phyloP scores from a whole-genome alignment of 768 basidiomycete species.

The Pleurotus ostreatus region DNA sequence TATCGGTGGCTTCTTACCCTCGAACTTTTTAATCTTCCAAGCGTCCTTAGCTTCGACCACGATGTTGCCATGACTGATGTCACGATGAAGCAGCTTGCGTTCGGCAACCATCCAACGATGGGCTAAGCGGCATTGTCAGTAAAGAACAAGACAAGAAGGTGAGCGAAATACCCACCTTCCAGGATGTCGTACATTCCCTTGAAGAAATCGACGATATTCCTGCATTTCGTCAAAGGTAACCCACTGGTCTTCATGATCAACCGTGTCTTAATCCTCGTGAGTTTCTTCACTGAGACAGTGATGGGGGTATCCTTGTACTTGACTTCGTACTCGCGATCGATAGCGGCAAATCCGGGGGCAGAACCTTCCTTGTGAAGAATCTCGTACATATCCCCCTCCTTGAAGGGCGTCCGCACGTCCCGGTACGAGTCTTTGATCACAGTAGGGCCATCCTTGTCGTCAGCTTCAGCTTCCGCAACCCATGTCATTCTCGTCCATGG shows the following conservation, averaged over 20 bases:
- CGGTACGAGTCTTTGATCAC: slow-evolving; percentile 5
- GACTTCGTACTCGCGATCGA: neutral
- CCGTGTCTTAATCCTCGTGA: neutral
- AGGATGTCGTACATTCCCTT: slow-evolving; percentile 7
- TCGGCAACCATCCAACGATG: neutral
- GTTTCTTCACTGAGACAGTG: neutral
- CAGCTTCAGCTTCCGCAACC: neutral
- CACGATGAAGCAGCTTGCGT: neutral
- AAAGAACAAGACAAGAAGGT: neutral
- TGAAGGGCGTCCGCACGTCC: neutral
- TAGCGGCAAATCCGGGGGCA: neutral
- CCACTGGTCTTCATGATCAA: neutral
- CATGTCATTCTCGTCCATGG: slow-evolving; percentile 1
- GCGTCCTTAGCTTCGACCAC: neutral
- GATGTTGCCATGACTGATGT: slow-evolving; percentile 3
- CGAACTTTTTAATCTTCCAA: neutral
- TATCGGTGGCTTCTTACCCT: neutral
- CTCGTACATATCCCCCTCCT: neutral
- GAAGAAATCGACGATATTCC: neutral
- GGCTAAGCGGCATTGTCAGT: neutral
- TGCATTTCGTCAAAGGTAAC: neutral
- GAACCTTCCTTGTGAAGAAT: neutral
- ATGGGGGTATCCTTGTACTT: neutral
- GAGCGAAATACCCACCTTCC: neutral
- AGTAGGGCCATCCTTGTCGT: neutral